phyloP scores from a whole-genome alignment of 2,329 filamentous ascomycete species.

The Venturia pyrina region DNA sequence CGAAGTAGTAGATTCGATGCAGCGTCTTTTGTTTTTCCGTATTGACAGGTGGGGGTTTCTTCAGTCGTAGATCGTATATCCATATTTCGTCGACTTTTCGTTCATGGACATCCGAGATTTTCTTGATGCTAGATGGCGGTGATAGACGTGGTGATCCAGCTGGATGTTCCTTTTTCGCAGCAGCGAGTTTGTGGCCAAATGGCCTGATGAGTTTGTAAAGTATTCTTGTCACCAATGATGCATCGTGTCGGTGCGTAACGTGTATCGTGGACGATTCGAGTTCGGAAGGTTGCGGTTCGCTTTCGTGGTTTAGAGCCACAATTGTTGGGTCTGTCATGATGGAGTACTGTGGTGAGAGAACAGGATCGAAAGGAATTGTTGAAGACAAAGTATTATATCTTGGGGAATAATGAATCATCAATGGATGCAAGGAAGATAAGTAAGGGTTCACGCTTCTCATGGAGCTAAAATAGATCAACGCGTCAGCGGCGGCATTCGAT shows the following conservation, averaged over 20 bases:
- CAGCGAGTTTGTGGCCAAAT: conserved; percentile 27
- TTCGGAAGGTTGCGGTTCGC: neutral
- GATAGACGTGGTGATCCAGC: conserved; percentile 31
- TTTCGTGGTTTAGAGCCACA: neutral
- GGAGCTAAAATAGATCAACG: neutral
- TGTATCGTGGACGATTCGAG: conserved; percentile 17
- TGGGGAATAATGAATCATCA: neutral
- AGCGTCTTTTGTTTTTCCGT: conserved; percentile 20
- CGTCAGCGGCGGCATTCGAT: neutral
- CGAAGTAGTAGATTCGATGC: conserved; percentile 41
- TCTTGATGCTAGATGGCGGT: conserved; percentile 24
- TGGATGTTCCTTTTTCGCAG: conserved; percentile 22
- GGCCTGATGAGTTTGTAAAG: conserved; percentile 29
- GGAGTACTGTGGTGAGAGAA: neutral
- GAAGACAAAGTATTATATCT: neutral
- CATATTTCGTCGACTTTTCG: conserved; percentile 33
- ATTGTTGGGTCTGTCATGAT: neutral
- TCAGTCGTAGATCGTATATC: conserved; percentile 34
- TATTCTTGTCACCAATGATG: conserved; percentile 24
- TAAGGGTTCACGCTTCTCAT: neutral
- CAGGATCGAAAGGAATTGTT: neutral
- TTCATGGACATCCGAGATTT: conserved; percentile 29
- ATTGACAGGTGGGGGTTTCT: conserved; percentile 12
- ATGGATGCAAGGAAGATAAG: neutral
- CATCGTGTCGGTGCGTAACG: conserved; percentile 28